phyloP scores from a whole-genome alignment of 495 filamentous ascomycete species.

The Viridothelium virens region DNA sequence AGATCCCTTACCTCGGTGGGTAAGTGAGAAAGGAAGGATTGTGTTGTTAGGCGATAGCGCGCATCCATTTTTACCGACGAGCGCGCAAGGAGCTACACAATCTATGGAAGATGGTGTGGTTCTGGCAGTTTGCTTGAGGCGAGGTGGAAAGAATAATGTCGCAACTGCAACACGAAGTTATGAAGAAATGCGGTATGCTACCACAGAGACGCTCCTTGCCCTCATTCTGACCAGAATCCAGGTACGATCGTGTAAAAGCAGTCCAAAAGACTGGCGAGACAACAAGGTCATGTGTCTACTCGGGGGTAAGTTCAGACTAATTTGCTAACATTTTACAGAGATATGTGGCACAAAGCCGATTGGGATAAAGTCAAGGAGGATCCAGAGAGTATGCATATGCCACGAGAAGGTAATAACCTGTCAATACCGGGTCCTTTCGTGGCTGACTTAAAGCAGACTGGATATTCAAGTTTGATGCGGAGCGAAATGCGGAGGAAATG shows the following conservation, averaged over 20 bases:
- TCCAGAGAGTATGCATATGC: slow-evolving; percentile 19
- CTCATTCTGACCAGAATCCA: slow-evolving; percentile 23
- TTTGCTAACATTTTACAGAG: not conserved
- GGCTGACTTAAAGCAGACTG: slow-evolving; percentile 13
- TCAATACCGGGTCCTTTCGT: not conserved
- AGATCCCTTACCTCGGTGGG: slow-evolving; percentile 59
- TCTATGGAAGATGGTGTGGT: slow-evolving; percentile 66
- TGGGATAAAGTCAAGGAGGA: slow-evolving; percentile 23
- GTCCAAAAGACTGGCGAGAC: slow-evolving; percentile 27
- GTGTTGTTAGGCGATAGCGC: slow-evolving; percentile 61
- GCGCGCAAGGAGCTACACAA: slow-evolving; percentile 63
- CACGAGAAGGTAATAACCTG: slow-evolving; percentile 12
- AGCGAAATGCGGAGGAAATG: slow-evolving; percentile 18
- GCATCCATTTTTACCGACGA: slow-evolving; percentile 66
- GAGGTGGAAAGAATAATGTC: slow-evolving; percentile 47
- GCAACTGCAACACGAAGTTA: slow-evolving; percentile 41
- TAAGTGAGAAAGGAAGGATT: slow-evolving; percentile 51
- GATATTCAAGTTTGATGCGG: slow-evolving; percentile 23
- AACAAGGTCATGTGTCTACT: slow-evolving; percentile 15
- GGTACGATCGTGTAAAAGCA: slow-evolving; percentile 30
- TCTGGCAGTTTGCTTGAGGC: slow-evolving; percentile 53
- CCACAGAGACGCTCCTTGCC: not conserved
- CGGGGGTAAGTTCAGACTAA: not conserved
- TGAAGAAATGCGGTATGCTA: slow-evolving; percentile 39
- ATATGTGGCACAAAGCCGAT: slow-evolving; percentile 27